phyloP scores from a whole-genome alignment of 345 rosid genomes.

The Linum usitatissimum region DNA sequence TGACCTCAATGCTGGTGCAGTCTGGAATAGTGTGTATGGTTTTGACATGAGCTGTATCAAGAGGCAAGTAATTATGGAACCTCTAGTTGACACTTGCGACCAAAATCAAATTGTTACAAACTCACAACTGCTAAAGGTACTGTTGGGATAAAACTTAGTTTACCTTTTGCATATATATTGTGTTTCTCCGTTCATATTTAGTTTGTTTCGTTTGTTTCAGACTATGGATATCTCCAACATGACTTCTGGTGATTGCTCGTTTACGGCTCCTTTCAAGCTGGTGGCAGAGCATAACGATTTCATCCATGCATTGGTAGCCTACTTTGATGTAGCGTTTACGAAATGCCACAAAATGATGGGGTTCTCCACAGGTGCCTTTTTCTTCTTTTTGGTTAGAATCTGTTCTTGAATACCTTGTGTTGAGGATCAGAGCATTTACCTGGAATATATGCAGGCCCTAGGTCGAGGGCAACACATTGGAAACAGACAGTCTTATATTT shows the following conservation, averaged over 20 bases:
- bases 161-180: not conserved
- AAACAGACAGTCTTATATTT: constrained; percentile 90
- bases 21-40: constrained; percentile 90
- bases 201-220: constrained; percentile 23
- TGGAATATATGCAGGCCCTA: constrained; percentile 40
- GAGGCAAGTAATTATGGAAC: constrained; percentile 19
- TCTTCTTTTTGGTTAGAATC: not conserved
- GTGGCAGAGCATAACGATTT: constrained; percentile 92
- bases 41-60: constrained; percentile 98
- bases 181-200: not conserved
- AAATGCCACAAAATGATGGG: constrained; percentile 88
- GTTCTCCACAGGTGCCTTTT: constrained; percentile 78
- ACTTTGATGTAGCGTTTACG: constrained; percentile 92
- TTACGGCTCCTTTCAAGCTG: constrained; percentile 87
- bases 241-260: constrained; percentile 91
- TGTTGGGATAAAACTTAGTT: not conserved
- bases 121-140: not conserved
- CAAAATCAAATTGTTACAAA: constrained; percentile 37
- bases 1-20: constrained; percentile 28
- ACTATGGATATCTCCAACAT: constrained; percentile 97
- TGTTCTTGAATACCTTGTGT: not conserved
- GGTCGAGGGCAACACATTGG: constrained; percentile 85
- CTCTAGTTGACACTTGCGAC: constrained; percentile 41
- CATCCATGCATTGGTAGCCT: constrained; percentile 98
- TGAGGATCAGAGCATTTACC: not conserved